Conservation (phyloP, 306 rosid species). For the Echinosophora koreensis region DNA sequence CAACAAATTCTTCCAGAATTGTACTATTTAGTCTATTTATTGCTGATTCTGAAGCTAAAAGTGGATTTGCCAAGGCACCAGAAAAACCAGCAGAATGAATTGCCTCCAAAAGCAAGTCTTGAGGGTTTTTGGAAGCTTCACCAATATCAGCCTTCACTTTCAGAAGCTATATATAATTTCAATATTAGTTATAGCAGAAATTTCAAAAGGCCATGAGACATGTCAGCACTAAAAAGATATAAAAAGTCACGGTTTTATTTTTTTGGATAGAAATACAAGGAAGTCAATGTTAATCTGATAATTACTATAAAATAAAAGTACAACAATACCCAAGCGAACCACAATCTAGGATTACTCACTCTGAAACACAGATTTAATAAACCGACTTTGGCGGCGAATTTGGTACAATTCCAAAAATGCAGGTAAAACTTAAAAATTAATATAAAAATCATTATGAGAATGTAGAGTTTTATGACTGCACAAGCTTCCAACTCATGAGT, state of each 20-base stretch:
- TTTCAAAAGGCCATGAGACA: conserved; percentile 27
- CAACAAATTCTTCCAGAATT: conserved; percentile 82
- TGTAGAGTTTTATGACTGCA: not conserved
- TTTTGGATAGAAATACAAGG: not conserved
- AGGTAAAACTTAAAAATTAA: not conserved
- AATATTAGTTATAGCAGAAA: conserved; percentile 35
- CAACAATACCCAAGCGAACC: conserved; percentile 27
- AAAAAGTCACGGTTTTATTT: not conserved
- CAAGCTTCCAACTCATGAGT: conserved; percentile 12
- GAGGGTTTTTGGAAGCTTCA: conserved; percentile 86
- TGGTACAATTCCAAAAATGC: conserved; percentile 24
- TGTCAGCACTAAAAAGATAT: conserved; percentile 18
- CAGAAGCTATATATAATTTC: conserved; percentile 60
- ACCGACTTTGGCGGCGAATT: conserved; percentile 26
- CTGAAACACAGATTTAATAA: conserved; percentile 2
- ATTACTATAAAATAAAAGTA: not conserved
- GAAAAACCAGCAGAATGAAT: conserved; percentile 87
- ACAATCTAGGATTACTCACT: not conserved
- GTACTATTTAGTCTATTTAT: conserved; percentile 64
- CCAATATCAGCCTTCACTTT: conserved; percentile 79
- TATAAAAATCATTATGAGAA: no score
- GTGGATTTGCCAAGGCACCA: conserved; percentile 92
- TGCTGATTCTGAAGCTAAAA: conserved; percentile 79
- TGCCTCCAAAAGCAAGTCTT: conserved; percentile 85
- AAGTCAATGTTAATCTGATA: conserved; percentile 13